Evolutionary conservation across 345 rosid species (phyloP).

Genomic region (Pugionium cornutum): DNA sequence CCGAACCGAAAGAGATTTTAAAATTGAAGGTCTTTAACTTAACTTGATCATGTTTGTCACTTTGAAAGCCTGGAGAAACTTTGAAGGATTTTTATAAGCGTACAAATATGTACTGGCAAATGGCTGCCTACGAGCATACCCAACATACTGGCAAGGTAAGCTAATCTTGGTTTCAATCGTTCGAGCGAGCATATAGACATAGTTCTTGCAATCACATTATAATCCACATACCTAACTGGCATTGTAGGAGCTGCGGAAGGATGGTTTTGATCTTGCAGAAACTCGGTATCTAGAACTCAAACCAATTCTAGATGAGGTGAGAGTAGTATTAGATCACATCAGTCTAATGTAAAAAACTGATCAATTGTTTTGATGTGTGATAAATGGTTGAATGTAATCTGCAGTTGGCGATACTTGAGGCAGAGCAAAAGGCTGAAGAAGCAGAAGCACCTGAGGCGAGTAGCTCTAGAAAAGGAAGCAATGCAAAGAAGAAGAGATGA

Average conservation of each 20-base stretch:
- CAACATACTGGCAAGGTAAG: constrained; percentile 98
- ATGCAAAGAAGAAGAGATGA: constrained; percentile 58
- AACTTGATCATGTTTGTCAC: constrained; percentile 27
- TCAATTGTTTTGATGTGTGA: constrained; percentile 11
- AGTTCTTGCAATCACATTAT: too few species aligned
- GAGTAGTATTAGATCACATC: constrained; percentile 14
- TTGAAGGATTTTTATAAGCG: constrained; percentile 91
- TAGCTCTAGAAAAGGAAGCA: constrained; percentile 58
- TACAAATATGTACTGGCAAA: constrained; percentile 94
- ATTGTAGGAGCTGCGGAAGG: constrained; percentile 85
- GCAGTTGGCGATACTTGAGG: constrained; percentile 81
- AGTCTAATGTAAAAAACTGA: neutral
- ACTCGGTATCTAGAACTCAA: constrained; percentile 83
- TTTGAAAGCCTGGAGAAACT: constrained; percentile 84
- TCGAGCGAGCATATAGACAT: neutral
- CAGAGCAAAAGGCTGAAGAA: constrained; percentile 95
- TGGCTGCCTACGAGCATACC: constrained; percentile 98
- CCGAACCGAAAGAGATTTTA: neutral
- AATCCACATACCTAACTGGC: constrained; percentile 1
- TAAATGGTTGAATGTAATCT: constrained; percentile 24
- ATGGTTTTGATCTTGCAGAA: constrained; percentile 94
- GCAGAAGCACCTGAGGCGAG: constrained; percentile 73
- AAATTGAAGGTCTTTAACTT: constrained; percentile 20
- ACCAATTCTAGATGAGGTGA: constrained; percentile 92
- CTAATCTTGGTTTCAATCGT: neutral